Evolutionary conservation across 208 protist species (phyloP).

Genomic region (Polymyxa betae): DNA sequence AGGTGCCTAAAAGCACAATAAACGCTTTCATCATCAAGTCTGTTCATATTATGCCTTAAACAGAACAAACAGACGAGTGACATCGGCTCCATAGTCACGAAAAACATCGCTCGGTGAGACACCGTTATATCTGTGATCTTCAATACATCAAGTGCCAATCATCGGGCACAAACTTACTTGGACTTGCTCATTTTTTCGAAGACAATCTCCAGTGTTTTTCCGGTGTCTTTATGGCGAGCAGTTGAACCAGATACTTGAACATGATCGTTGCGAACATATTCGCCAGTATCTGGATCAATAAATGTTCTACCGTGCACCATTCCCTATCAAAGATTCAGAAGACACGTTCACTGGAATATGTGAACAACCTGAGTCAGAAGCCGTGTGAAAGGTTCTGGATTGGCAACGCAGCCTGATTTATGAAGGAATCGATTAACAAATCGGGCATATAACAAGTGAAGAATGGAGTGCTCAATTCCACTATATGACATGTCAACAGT

Average conservation of each 20-base stretch:
- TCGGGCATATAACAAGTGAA: conserved; percentile 42
- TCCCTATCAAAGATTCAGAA: not conserved
- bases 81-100: conserved; percentile 27
- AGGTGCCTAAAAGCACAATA: not conserved
- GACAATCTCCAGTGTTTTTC: not conserved
- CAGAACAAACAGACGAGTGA: conserved; percentile 31
- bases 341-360: not conserved
- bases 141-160: not conserved
- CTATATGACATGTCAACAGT: not conserved
- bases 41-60: not conserved
- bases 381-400: conserved; percentile 2
- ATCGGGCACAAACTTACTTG: not conserved
- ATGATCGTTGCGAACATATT: conserved; percentile 46
- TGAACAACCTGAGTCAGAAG: not conserved
- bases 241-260: not conserved
- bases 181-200: conserved; percentile 50
- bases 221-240: not conserved
- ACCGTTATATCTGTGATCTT: not conserved
- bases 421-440: conserved; percentile 31
- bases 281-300: not conserved
- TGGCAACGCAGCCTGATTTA: not conserved
- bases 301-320: conserved; percentile 38
- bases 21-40: not conserved
- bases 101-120: not conserved
- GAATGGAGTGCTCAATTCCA: conserved; percentile 16